These are phyloP conservation scores for Nadsonia fulvescens DNA, from an alignment of 805 yeast species.

Conservation along the genomic window DNA sequence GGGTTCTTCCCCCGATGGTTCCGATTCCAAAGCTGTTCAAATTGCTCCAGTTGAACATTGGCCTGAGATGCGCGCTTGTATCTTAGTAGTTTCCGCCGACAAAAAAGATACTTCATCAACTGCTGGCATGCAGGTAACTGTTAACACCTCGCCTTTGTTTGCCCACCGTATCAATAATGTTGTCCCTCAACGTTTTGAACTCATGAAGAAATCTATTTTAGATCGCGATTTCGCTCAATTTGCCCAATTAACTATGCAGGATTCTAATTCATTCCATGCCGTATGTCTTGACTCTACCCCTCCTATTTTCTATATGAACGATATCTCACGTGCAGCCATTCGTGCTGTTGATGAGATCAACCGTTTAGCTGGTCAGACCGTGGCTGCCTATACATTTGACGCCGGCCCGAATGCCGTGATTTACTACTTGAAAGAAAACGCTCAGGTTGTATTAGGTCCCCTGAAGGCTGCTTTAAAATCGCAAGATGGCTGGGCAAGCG, in stretches of 20 bases:
- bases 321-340: constrained; percentile 69
- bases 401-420: constrained; percentile 99
- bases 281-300: constrained; percentile 93
- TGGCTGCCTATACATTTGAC: constrained; percentile 95
- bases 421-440: constrained; percentile 67
- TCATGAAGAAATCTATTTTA: constrained; percentile 63
- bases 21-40: constrained; percentile 86
- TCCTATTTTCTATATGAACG: constrained; percentile 88
- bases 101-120: constrained; percentile 93
- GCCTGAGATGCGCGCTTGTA: constrained; percentile 86
- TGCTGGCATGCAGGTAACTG: constrained; percentile 92
- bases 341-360: constrained; percentile 67
- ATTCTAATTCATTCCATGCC: constrained; percentile 94
- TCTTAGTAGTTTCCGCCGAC: constrained; percentile 79
- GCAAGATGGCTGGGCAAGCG: constrained; percentile 52
- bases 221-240: constrained; percentile 61
- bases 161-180: constrained; percentile 58
- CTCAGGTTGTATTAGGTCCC: constrained; percentile 52
- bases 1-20: constrained; percentile 65
- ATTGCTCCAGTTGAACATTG: constrained; percentile 73
- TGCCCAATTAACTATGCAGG: constrained; percentile 87
- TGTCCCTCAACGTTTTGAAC: constrained; percentile 70
- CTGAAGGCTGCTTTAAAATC: constrained; percentile 39
- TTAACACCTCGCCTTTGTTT: constrained; percentile 73
- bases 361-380: constrained; percentile 34